These are phyloP conservation scores for Ensete ventricosum DNA, from an alignment of 176 grass and related monocot species.

Conservation along the genomic window DNA sequence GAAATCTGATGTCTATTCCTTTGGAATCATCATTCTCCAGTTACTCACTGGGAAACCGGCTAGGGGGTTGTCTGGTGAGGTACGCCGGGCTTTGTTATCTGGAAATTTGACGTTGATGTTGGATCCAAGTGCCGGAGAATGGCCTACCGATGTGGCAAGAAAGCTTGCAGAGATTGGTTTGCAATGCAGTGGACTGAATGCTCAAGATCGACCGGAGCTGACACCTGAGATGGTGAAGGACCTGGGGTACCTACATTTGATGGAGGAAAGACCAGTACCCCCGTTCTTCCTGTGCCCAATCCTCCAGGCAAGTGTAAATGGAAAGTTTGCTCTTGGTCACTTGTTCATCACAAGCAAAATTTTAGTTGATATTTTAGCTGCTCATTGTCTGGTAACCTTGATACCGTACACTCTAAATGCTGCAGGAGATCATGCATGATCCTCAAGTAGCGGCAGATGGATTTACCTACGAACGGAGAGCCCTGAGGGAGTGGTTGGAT, in stretches of 20 bases:
- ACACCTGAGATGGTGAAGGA: slow-evolving; percentile 39
- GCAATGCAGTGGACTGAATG: slow-evolving; percentile 34
- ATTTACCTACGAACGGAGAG: slow-evolving; percentile 53
- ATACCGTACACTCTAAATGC: background rate
- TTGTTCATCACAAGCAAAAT: too few relatives aligned
- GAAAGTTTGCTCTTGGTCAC: background rate
- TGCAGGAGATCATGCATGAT: slow-evolving; percentile 74
- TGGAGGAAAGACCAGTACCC: slow-evolving; percentile 43
- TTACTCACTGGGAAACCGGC: slow-evolving; percentile 46
- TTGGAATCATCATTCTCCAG: slow-evolving; percentile 74
- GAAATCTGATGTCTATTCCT: slow-evolving; percentile 51
- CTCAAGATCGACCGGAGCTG: slow-evolving; percentile 33
- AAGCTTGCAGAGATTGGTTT: slow-evolving; percentile 62
- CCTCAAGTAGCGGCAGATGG: slow-evolving; percentile 69
- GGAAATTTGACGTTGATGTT: slow-evolving; percentile 43
- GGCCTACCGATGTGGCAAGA: slow-evolving; percentile 47
- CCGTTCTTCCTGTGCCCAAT: slow-evolving; percentile 86
- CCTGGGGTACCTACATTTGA: slow-evolving; percentile 48
- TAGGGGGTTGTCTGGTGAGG: slow-evolving; percentile 37
- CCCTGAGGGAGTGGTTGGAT: slow-evolving; percentile 42
- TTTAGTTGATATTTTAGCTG: too few relatives aligned
- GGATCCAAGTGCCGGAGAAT: slow-evolving; percentile 52
- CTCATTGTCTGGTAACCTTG: too few relatives aligned
- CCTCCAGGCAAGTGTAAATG: slow-evolving; percentile 45
- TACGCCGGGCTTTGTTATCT: slow-evolving; percentile 33